Evolutionary conservation across 495 filamentous ascomycete species (phyloP).

Genomic region (Penicillium paradoxum): DNA sequence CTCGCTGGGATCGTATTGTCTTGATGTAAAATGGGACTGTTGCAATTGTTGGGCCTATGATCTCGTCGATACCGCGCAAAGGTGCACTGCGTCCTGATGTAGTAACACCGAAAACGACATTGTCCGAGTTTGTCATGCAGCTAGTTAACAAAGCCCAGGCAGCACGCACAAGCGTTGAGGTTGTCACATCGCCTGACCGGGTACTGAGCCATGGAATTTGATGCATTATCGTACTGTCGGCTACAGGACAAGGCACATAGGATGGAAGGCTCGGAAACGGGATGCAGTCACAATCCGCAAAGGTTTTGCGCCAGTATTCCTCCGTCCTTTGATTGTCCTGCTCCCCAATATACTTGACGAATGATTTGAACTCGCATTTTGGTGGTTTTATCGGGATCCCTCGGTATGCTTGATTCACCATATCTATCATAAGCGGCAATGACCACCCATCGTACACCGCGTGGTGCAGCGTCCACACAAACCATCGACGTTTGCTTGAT

Average conservation of each 20-base stretch:
- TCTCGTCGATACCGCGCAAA: slow-evolving; percentile 29
- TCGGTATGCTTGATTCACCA: slow-evolving; percentile 33
- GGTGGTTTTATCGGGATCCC: slow-evolving; percentile 1
- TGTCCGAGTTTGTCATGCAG: slow-evolving; percentile 36
- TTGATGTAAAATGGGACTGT: slow-evolving; percentile 52
- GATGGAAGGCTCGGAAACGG: too few species aligned
- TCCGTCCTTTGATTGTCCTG: slow-evolving; percentile 16
- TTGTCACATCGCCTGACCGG: slow-evolving; percentile 6
- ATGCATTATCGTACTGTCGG: slow-evolving; percentile 24
- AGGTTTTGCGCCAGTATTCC: slow-evolving; percentile 26
- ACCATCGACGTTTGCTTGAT: slow-evolving; percentile 19
- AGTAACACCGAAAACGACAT: slow-evolving; percentile 49
- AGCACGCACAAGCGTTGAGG: slow-evolving; percentile 48
- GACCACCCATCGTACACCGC: slow-evolving; percentile 38
- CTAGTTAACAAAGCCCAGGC: slow-evolving; percentile 49
- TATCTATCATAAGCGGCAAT: slow-evolving; percentile 43
- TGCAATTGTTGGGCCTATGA: slow-evolving; percentile 33
- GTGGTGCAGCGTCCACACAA: slow-evolving; percentile 36
- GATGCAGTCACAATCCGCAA: too few species aligned
- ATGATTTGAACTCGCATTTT: slow-evolving; percentile 20
- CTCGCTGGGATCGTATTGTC: slow-evolving; percentile 6
- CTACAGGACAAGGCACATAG: slow-evolving; percentile 8
- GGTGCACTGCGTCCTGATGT: slow-evolving; percentile 33
- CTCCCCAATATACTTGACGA: slow-evolving; percentile 24
- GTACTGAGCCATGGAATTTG: slow-evolving; percentile 9